These are phyloP conservation scores for Coemansia sp. DNA, from an alignment of 192 early-diverging fungal species.

Conservation along the genomic window DNA sequence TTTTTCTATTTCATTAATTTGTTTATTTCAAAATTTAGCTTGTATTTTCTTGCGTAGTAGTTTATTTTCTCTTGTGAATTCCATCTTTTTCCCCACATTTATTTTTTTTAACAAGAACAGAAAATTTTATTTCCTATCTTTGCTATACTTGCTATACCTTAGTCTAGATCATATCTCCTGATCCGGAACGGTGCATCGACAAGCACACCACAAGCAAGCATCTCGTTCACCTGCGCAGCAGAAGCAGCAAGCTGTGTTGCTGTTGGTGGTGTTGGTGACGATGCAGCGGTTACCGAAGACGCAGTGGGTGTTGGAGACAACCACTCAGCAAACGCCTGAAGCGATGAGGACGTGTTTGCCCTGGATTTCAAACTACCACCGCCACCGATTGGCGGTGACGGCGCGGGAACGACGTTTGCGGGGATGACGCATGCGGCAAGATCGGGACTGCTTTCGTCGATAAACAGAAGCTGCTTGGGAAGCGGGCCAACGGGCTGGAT, in stretches of 20 bases:
- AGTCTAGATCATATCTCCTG: constrained; percentile 20
- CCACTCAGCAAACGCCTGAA: not conserved
- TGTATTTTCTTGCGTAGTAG: no score
- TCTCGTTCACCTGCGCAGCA: constrained; percentile 8
- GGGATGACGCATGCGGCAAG: constrained; percentile 26
- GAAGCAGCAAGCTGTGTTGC: not conserved
- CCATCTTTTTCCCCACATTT: not conserved
- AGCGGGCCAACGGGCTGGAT: constrained; percentile 20
- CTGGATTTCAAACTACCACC: not conserved
- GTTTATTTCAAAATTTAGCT: not conserved
- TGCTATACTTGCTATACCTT: not conserved
- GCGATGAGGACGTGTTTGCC: not conserved
- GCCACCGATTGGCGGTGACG: not conserved
- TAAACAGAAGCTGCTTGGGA: constrained; percentile 26
- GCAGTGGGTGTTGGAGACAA: not conserved
- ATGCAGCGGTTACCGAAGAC: not conserved
- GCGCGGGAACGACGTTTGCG: constrained; percentile 4
- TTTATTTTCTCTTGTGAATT: constrained; percentile 4
- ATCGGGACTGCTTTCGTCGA: constrained; percentile 23
- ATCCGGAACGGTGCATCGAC: constrained; percentile 38
- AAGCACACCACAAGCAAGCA: constrained; percentile 30
- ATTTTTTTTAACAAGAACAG: no score
- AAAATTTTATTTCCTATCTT: no score
- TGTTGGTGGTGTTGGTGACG: not conserved
- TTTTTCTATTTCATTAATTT: not conserved